A percentile compares a stretch with the other conserved stretches of the same genome.
Conservation (phyloP, 345 rosid genomes). For the Noccaea bulbosa region DNA sequence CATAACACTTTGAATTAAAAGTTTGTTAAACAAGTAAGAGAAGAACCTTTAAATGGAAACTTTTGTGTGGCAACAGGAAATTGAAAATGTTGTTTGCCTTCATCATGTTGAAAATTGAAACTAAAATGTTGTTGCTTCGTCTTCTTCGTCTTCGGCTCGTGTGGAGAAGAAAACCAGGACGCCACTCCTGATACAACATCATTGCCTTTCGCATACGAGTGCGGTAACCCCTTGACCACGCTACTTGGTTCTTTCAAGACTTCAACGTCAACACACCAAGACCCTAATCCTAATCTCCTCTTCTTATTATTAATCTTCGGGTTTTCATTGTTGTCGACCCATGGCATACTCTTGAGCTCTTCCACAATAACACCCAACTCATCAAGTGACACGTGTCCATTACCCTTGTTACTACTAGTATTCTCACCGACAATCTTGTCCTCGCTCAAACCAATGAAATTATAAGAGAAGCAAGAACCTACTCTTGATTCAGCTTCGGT, state of each 20-base stretch:
- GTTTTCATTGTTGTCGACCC: background rate
- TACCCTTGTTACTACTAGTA: background rate
- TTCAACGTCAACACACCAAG: background rate
- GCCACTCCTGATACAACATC: background rate
- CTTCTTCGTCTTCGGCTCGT: background rate
- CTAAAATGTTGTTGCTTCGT: no score
- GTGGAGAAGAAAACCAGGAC: background rate
- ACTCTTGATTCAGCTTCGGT: background rate
- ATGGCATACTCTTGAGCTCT: constrained; percentile 22
- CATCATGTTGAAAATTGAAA: no score
- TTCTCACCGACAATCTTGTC: background rate
- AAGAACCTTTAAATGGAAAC: no score
- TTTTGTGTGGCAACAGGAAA: no score
- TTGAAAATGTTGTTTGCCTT: no score
- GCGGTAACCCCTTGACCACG: constrained; percentile 9
- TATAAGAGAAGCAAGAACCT: background rate
- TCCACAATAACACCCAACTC: constrained; percentile 15
- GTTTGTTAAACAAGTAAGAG: no score
- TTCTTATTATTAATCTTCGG: background rate
- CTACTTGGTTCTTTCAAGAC: background rate
- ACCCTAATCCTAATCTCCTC: background rate
- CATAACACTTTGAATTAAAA: no score
- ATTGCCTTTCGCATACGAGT: background rate
- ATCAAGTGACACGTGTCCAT: constrained; percentile 24
- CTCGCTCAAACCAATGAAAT: background rate